Evolutionary conservation across 192 early-diverging fungal species (phyloP).

Genomic region (Gamsiella multidivaricata): DNA sequence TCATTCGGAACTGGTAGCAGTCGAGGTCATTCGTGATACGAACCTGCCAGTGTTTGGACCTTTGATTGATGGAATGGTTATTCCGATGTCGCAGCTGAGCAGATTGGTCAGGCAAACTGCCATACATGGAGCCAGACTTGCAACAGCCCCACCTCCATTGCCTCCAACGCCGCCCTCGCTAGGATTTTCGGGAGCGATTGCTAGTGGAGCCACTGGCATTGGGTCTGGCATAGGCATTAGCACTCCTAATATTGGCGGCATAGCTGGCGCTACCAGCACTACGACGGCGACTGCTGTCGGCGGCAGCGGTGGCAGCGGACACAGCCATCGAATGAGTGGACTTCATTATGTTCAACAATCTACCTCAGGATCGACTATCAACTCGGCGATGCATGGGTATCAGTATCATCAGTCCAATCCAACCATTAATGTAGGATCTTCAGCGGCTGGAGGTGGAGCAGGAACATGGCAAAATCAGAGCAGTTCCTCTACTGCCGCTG

Average conservation of each 20-base stretch:
- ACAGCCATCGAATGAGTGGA: neutral
- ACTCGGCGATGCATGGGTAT: slow-evolving; percentile 26
- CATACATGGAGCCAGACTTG: slow-evolving; percentile 69
- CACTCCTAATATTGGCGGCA: neutral
- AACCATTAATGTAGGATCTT: neutral
- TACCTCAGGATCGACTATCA: slow-evolving; percentile 13
- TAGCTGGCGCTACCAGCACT: neutral
- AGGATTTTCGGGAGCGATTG: neutral
- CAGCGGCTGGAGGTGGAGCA: neutral
- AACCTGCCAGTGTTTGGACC: slow-evolving; percentile 90
- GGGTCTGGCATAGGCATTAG: neutral
- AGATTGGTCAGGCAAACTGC: slow-evolving; percentile 85
- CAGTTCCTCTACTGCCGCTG: too few relatives aligned
- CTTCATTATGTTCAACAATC: neutral
- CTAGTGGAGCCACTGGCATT: neutral
- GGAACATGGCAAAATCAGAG: slow-evolving; percentile 2
- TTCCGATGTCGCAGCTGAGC: slow-evolving; percentile 78
- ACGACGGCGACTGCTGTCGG: neutral
- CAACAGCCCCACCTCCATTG: slow-evolving; percentile 42
- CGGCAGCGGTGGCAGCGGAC: neutral
- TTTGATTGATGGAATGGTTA: slow-evolving; percentile 80
- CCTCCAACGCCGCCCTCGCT: slow-evolving; percentile 41
- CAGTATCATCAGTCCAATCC: slow-evolving; percentile 32
- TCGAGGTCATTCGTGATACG: slow-evolving; percentile 58
- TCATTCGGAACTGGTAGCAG: slow-evolving; percentile 54